These are phyloP conservation scores for Microcera coccophila DNA, from an alignment of 2,329 filamentous ascomycete species.

Conservation along the genomic window DNA sequence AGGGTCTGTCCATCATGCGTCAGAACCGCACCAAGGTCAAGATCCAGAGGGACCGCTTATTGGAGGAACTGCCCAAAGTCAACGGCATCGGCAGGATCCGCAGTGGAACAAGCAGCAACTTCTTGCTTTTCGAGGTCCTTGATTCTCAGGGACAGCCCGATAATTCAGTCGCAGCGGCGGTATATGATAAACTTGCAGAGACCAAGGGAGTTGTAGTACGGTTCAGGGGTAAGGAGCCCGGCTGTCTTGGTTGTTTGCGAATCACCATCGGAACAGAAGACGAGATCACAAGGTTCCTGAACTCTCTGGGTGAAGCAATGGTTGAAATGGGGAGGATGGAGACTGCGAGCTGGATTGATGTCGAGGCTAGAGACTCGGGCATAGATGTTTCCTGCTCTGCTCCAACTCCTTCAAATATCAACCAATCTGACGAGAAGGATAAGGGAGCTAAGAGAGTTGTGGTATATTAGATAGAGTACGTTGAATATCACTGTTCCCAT, in stretches of 20 bases:
- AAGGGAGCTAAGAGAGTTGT: too few species aligned
- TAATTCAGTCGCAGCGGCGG: slow-evolving; percentile 70
- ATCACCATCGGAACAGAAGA: slow-evolving; percentile 88
- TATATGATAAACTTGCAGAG: slow-evolving; percentile 84
- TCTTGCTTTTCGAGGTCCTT: slow-evolving; percentile 84
- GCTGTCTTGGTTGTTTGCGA: slow-evolving; percentile 81
- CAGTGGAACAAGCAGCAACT: slow-evolving; percentile 81
- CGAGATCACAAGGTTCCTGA: slow-evolving; percentile 80
- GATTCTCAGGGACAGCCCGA: slow-evolving; percentile 68
- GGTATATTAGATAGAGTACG: too few species aligned
- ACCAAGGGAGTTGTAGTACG: slow-evolving; percentile 84
- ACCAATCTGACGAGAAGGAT: too few species aligned
- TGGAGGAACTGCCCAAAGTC: slow-evolving; percentile 69
- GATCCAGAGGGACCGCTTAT: slow-evolving; percentile 70
- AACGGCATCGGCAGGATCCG: slow-evolving; percentile 75
- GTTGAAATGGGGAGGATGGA: too few species aligned
- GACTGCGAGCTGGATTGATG: too few species aligned
- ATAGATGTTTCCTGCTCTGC: too few species aligned
- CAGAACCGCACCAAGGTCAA: slow-evolving; percentile 66
- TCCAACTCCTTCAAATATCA: too few species aligned
- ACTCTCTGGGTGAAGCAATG: too few species aligned
- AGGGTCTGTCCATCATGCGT: slow-evolving; percentile 70
- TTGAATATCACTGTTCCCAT: too few species aligned
- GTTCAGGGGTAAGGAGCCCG: slow-evolving; percentile 88
- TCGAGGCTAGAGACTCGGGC: too few species aligned